A percentile compares a stretch with the other conserved stretches of the same genome.
Conservation (phyloP, 2,329 filamentous ascomycete species). For the Arachnopeziza araneosa region DNA sequence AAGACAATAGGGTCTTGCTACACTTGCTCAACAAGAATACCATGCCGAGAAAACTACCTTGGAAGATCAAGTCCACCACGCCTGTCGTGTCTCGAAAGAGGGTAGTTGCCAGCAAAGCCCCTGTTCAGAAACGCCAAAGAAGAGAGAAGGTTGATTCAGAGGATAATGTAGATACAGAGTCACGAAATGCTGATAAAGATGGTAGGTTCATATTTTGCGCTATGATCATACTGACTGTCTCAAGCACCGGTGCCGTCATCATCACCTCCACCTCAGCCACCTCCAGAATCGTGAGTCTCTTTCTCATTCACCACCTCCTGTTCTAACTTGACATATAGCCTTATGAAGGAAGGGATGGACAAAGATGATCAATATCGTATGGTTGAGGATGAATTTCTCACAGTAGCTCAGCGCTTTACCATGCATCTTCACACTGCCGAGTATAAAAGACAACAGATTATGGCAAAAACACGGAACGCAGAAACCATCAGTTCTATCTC, state of each 20-base stretch:
- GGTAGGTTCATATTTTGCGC: background rate
- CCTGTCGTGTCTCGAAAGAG: conserved; percentile 4
- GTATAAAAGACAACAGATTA: conserved; percentile 61
- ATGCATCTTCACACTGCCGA: conserved; percentile 72
- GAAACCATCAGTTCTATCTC: conserved; percentile 36
- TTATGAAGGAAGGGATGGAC: conserved; percentile 58
- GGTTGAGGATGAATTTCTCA: conserved; percentile 76
- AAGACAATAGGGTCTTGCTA: too few species aligned
- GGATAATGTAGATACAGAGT: background rate
- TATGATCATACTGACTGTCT: background rate
- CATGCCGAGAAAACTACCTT: conserved; percentile 26
- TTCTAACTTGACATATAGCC: conserved; percentile 20
- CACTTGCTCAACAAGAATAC: too few species aligned
- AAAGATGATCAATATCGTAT: conserved; percentile 72
- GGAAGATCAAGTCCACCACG: conserved; percentile 13
- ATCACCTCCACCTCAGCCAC: conserved; percentile 46
- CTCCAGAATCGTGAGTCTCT: conserved; percentile 38
- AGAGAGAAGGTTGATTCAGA: background rate
- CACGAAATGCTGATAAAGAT: background rate
- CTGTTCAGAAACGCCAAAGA: conserved; percentile 11
- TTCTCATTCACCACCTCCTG: background rate
- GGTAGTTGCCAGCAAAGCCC: background rate
- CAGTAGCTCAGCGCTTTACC: conserved; percentile 64
- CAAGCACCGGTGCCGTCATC: conserved; percentile 39
- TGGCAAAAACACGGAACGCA: conserved; percentile 49